Conservation (phyloP, 2,329 filamentous ascomycete genomes). For the Trichoderma sp. region DNA sequence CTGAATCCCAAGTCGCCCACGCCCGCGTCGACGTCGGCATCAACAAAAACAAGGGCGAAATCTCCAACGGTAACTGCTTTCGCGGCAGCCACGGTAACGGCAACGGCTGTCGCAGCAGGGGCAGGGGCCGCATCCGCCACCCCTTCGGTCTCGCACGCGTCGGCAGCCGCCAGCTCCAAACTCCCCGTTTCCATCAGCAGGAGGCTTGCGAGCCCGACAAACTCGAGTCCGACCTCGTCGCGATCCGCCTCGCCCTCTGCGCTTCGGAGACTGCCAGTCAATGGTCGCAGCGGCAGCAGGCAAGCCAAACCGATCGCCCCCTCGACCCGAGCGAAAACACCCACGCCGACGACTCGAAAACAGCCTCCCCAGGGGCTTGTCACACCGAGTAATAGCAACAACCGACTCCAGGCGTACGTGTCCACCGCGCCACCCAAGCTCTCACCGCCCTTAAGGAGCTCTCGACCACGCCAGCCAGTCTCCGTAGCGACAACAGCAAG, state of each 20-base stretch:
- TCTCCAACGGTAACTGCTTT: conserved; percentile 12
- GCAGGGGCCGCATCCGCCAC: conserved; percentile 14
- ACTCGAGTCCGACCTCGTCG: conserved; percentile 52
- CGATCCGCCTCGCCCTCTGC: conserved; percentile 60
- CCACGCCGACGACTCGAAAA: conserved; percentile 44
- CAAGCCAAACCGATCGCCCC: conserved; percentile 44
- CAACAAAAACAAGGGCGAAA: conserved; percentile 1
- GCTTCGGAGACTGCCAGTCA: conserved; percentile 47
- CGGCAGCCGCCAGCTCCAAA: conserved; percentile 43
- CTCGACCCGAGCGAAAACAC: conserved; percentile 46
- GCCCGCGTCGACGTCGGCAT: background rate
- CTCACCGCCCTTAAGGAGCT: conserved; percentile 79
- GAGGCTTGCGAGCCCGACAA: conserved; percentile 49
- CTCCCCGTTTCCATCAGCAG: conserved; percentile 50
- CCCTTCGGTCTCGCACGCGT: conserved; percentile 33
- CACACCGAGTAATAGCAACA: conserved; percentile 56
- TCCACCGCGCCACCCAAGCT: conserved; percentile 67
- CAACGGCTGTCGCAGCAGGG: conserved; percentile 12
- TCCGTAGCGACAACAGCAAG: conserved; percentile 73
- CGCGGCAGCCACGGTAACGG: conserved; percentile 12
- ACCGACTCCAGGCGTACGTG: conserved; percentile 72
- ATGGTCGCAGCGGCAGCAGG: conserved; percentile 39
- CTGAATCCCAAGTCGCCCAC: conserved; percentile 38
- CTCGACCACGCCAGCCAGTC: conserved; percentile 76
- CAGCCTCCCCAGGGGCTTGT: conserved; percentile 47